A percentile compares a stretch with the other conserved stretches of the same genome.
These are phyloP conservation scores for Tetrahymena borealis DNA, from an alignment of 73 alveolate genomes.

Conservation along the genomic window DNA sequence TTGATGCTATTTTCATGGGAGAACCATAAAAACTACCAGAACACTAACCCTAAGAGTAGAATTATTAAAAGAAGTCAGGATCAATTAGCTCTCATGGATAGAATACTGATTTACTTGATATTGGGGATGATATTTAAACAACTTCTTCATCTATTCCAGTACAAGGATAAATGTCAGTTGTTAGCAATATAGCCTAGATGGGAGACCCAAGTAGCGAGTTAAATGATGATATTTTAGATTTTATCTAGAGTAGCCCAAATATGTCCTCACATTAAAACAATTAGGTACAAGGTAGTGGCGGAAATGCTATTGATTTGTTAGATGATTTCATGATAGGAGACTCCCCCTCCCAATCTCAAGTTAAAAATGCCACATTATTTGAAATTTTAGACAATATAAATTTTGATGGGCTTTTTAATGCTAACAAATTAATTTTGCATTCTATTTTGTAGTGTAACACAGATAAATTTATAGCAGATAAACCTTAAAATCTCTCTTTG, in stretches of 20 bases:
- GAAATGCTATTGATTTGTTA: not conserved
- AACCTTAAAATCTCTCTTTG: not conserved
- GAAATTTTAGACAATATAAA: not conserved
- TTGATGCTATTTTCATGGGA: not conserved
- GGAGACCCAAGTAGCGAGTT: not conserved
- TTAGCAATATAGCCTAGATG: not conserved
- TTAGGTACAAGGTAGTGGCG: not conserved
- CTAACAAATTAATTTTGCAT: not conserved
- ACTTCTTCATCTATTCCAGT: not conserved
- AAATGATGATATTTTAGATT: not conserved
- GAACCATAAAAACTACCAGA: not conserved
- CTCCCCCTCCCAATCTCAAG: not conserved
- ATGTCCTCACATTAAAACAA: not conserved
- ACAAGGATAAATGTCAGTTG: not conserved
- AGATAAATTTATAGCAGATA: not conserved
- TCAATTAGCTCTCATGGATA: not conserved
- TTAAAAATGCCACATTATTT: not conserved
- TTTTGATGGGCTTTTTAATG: not conserved
- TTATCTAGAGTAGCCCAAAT: not conserved
- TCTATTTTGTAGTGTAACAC: not conserved
- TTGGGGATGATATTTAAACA: not conserved
- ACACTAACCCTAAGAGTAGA: too few species aligned
- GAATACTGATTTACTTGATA: not conserved
- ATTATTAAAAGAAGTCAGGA: not conserved
- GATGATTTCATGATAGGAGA: not conserved